Base-by-base conservation (phyloP, 352 stramenopile genomes). In the Pythium dissimile region DNA sequence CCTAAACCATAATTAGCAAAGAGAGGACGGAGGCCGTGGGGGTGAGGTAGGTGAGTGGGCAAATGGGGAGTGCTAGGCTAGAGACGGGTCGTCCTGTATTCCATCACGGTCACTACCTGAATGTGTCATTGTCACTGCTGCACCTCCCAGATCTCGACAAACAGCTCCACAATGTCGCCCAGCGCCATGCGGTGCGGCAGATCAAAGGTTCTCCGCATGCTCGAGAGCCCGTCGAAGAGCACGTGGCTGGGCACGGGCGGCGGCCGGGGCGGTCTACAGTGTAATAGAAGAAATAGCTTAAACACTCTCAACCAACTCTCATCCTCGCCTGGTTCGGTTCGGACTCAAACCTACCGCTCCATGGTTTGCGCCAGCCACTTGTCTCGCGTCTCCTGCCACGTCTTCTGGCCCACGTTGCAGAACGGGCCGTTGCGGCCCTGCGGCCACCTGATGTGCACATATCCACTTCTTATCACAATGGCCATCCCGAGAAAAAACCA, bases 111-210 rank as follows among this genome's bases (percentile, higher is more conserved):
- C 16, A 37, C 50, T 57, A 32, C 47, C 21, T 47, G 26, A 1
- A 54, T 5, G 37, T n/a, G n/a, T 46, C 16, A 16, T 31, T 21
- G 5, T 59, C 69, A 80, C 54, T 94, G 81, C 66, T 95, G 85
- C 47, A 94, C 81, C 30, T 95, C 86, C 86, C 86, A 95, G 50
- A 95, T 91, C 67, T 95, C 86, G 28, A 86, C 80, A 64, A 94
- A 93, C 38, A 95, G 62, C 62, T 89, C 83, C 59, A 95, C 88
- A 43, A 95, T 72, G 62, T 95, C 86, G 20, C 72, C 78, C 4
- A 95, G 67, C 21, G 73, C 72, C 86, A 94, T 95, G 55, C 80
- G 84, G 26, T 95, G 86, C 27, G 86, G 86, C 48, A 95, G 59
- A 37, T 95, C 86, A 56, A 88, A 95, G 26, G 86, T 95, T 54